These are phyloP conservation scores for Exserohilum turcica DNA, from an alignment of 2,329 filamentous ascomycete species.

Conservation along the genomic window DNA sequence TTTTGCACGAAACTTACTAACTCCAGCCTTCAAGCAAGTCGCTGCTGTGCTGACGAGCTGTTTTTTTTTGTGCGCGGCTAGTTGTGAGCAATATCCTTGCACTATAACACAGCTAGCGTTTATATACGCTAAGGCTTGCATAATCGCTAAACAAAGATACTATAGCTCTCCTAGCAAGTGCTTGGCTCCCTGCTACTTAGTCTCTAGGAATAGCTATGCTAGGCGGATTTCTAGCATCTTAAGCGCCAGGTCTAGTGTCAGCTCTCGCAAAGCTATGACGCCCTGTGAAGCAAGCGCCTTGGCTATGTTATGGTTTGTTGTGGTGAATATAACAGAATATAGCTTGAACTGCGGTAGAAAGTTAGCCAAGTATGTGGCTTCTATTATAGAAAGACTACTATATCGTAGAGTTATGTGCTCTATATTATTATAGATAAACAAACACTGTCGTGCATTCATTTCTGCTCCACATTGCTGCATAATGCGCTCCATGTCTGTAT, in stretches of 20 bases:
- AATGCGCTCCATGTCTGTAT: conserved; percentile 8
- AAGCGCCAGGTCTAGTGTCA: conserved; percentile 7
- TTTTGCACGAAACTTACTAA: too few species aligned
- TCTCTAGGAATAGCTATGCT: not conserved
- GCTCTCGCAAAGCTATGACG: conserved; percentile 12
- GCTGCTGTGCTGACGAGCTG: too few species aligned
- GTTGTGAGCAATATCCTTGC: not conserved
- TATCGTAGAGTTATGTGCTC: conserved; percentile 30
- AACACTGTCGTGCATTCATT: conserved; percentile 1
- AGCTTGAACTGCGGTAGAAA: not conserved
- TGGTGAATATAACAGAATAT: conserved; percentile 3
- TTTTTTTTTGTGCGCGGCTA: too few species aligned
- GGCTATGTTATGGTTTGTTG: conserved; percentile 7
- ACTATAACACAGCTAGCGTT: not conserved
- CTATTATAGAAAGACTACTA: conserved; percentile 2
- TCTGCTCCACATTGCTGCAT: conserved; percentile 11
- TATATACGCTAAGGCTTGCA: not conserved
- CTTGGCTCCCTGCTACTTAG: conserved; percentile 11
- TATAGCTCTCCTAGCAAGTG: conserved; percentile 12
- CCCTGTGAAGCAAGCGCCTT: conserved; percentile 10
- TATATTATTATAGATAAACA: conserved; percentile 18
- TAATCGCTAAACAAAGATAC: conserved; percentile 6
- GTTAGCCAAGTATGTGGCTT: not conserved
- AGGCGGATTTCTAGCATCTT: not conserved
- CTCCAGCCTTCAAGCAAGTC: too few species aligned